Percentiles rank a stretch among this genome's conserved stretches.
Evolutionary conservation across 768 basidiomycete genomes (phyloP).

Genomic region (Amanita pseudoporphyria): DNA sequence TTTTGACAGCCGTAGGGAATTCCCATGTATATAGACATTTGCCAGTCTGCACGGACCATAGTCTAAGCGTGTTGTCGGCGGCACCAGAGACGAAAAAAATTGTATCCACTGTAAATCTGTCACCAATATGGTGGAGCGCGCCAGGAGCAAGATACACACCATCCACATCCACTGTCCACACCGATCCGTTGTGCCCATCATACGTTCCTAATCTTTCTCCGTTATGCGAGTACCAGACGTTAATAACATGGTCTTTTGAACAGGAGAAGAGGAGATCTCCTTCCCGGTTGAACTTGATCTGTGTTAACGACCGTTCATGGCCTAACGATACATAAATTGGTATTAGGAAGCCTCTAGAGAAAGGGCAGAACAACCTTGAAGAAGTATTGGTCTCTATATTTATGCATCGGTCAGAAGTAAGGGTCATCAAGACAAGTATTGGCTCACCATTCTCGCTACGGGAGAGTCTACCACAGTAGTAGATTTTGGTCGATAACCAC

Average conservation of each 20-base stretch:
- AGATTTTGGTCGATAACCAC: slow-evolving; percentile 13
- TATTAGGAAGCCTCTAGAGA: neutral
- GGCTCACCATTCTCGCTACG: slow-evolving; percentile 23
- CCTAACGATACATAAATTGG: slow-evolving; percentile 39
- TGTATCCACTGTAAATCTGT: slow-evolving; percentile 48
- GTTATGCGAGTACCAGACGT: slow-evolving; percentile 96
- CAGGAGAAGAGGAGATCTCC: slow-evolving; percentile 94
- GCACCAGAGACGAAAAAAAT: slow-evolving; percentile 84
- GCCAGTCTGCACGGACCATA: slow-evolving; percentile 86
- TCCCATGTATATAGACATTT: slow-evolving; percentile 96
- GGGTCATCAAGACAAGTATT: neutral
- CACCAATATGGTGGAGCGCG: slow-evolving; percentile 1
- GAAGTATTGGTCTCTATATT: slow-evolving; percentile 58
- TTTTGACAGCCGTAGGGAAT: slow-evolving; percentile 95
- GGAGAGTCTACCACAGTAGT: neutral
- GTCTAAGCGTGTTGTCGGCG: slow-evolving; percentile 86
- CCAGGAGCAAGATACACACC: slow-evolving; percentile 41
- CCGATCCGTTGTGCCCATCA: slow-evolving; percentile 89
- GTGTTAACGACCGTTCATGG: slow-evolving; percentile 94
- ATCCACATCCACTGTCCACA: slow-evolving; percentile 97
- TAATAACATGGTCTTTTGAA: slow-evolving; percentile 92
- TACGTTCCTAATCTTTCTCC: slow-evolving; percentile 97
- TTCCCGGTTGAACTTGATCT: slow-evolving; percentile 95
- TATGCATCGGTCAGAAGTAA: slow-evolving; percentile 1
- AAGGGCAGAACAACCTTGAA: slow-evolving; percentile 43